Percentiles rank a stretch among this genome's conserved stretches.
Conservation (phyloP, 2,329 filamentous ascomycete genomes). For the Fusarium sp. region DNA sequence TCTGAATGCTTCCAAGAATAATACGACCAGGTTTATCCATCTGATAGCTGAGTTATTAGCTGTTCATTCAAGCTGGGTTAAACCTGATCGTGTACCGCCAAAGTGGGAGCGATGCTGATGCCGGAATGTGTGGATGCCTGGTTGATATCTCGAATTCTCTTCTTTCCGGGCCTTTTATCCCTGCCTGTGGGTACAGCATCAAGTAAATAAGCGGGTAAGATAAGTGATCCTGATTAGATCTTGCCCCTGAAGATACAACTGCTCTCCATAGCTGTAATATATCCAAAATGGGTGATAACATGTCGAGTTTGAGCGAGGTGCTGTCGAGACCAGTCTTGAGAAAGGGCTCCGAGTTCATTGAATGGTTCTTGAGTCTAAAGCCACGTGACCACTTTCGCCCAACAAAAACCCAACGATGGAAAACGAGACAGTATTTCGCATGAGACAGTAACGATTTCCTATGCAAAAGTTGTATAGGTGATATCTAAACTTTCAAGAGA, state of each 20-base stretch:
- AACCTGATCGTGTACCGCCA: rapidly evolving
- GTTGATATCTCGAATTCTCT: not conserved
- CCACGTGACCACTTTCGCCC: not conserved
- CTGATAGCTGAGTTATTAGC: too few species aligned
- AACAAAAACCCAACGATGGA: not conserved
- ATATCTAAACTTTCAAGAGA: not conserved
- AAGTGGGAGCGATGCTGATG: too few species aligned
- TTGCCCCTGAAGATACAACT: not conserved
- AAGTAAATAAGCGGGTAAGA: not conserved
- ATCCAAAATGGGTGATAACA: not conserved
- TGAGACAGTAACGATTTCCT: not conserved
- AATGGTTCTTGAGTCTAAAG: rapidly evolving
- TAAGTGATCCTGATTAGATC: not conserved
- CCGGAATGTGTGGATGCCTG: rapidly evolving
- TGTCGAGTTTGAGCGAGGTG: too few species aligned
- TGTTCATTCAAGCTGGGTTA: rapidly evolving
- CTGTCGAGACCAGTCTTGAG: too few species aligned
- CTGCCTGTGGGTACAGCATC: not conserved
- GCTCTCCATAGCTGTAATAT: not conserved
- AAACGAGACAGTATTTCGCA: not conserved
- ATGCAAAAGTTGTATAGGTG: not conserved
- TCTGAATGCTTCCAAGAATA: not conserved
- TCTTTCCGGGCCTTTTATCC: not conserved
- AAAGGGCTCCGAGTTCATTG: not conserved
- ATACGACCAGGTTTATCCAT: rapidly evolving